Evolutionary conservation across 305 asterid genomes (phyloP).

Genomic region (Fraxinus baroniana): DNA sequence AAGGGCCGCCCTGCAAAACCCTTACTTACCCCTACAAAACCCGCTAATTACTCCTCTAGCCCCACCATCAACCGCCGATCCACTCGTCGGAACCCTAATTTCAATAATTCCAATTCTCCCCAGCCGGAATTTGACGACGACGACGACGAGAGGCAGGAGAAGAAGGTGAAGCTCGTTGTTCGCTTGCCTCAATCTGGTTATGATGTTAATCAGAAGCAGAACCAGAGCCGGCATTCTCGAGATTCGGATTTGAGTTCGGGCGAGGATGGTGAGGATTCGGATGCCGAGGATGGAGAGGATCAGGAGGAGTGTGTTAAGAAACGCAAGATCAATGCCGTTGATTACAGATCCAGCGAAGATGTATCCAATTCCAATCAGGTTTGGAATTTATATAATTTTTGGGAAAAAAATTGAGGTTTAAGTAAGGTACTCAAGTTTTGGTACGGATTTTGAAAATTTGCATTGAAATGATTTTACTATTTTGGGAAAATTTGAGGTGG

Average conservation of each 20-base stretch:
- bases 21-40: conserved; percentile 31
- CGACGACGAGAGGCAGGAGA: conserved; percentile 80
- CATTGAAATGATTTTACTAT: conserved; percentile 30
- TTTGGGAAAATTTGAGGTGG: conserved; percentile 38
- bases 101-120: conserved; percentile 29
- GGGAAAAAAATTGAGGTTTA: conserved; percentile 6
- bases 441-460: conserved; percentile 15
- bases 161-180: conserved; percentile 85
- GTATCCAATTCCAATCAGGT: conserved; percentile 45
- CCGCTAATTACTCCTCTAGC: conserved; percentile 27
- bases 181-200: conserved; percentile 67
- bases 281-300: conserved; percentile 46
- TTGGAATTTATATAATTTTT: neutral
- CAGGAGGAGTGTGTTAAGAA: conserved; percentile 35
- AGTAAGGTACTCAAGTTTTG: neutral
- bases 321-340: conserved; percentile 49
- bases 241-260: conserved; percentile 46
- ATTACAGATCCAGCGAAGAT: conserved; percentile 56
- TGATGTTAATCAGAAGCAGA: conserved; percentile 11
- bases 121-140: conserved; percentile 49
- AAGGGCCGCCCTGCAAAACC: conserved; percentile 65
- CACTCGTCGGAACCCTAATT: conserved; percentile 70
- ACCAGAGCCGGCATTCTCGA: conserved; percentile 36
- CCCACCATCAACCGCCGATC: conserved; percentile 54
- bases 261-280: conserved; percentile 41